Conservation (phyloP, 306 rosid species). For the Corylus avellana region DNA sequence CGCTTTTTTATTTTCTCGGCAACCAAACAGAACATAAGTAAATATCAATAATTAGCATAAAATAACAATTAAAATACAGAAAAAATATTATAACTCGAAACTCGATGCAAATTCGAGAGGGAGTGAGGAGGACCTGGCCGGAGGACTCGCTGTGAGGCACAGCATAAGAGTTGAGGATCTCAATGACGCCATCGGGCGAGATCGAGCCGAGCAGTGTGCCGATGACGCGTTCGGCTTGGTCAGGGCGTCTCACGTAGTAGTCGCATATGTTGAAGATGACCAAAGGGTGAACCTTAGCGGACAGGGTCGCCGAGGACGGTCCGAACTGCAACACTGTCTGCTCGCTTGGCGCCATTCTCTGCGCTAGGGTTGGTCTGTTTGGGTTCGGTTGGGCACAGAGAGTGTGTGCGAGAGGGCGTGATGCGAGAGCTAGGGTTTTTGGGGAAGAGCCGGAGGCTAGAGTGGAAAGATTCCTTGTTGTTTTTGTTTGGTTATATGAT, state of each 20-base stretch:
- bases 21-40: background rate
- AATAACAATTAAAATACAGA: background rate
- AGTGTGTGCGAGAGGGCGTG: background rate
- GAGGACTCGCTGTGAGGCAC: slow-evolving; percentile 86
- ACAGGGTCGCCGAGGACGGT: slow-evolving; percentile 52
- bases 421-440: slow-evolving; percentile 36
- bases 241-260: slow-evolving; percentile 86
- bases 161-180: slow-evolving; percentile 85
- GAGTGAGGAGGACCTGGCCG: slow-evolving; percentile 58
- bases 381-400: slow-evolving; percentile 13
- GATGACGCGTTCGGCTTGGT: slow-evolving; percentile 88
- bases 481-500: background rate
- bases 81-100: background rate
- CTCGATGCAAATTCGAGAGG: background rate
- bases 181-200: slow-evolving; percentile 78
- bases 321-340: slow-evolving; percentile 71
- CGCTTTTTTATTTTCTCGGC: background rate
- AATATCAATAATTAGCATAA: background rate
- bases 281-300: slow-evolving; percentile 80
- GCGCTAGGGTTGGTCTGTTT: slow-evolving; percentile 38
- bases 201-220: slow-evolving; percentile 90
- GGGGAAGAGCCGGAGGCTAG: background rate
- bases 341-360: slow-evolving; percentile 68
- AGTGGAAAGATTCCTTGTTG: background rate
- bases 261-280: slow-evolving; percentile 89